phyloP scores from a whole-genome alignment of 2,329 filamentous ascomycete species.

The Blastomyces gilchristii region DNA sequence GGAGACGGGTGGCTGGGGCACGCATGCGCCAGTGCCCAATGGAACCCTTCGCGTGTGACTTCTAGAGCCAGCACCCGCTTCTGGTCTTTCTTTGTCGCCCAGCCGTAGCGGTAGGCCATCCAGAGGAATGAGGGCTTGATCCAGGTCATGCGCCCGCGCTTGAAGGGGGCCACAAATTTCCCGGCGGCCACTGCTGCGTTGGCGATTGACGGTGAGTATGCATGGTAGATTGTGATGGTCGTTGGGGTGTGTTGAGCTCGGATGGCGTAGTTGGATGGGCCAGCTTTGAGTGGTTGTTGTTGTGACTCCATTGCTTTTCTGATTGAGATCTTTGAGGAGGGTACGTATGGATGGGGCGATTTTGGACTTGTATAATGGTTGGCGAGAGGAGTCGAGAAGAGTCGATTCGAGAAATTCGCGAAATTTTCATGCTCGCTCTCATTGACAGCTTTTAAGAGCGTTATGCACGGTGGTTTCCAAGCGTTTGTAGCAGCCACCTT shows the following conservation, averaged over 20 bases:
- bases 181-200: constrained; percentile 42
- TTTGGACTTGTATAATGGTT: background rate
- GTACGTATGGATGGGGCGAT: background rate
- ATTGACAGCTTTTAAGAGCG: background rate
- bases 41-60: constrained; percentile 44
- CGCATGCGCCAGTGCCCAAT: constrained; percentile 35
- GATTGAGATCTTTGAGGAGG: background rate
- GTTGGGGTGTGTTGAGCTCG: constrained; percentile 42
- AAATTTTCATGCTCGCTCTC: background rate
- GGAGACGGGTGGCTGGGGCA: constrained; percentile 19
- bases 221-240: constrained; percentile 54
- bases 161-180: constrained; percentile 44
- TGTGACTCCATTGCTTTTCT: background rate
- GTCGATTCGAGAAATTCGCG: background rate
- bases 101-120: constrained; percentile 55
- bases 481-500: background rate
- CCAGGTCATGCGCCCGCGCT: constrained; percentile 52
- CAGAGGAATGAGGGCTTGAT: constrained; percentile 54
- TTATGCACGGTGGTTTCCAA: background rate
- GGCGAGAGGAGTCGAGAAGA: background rate
- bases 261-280: constrained; percentile 38
- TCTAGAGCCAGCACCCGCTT: constrained; percentile 48
- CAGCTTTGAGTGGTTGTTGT: background rate
- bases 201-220: constrained; percentile 47
- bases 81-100: constrained; percentile 47